Evolutionary conservation across 148 eudicot genomes (phyloP).

Genomic region (Silene latifolia): DNA sequence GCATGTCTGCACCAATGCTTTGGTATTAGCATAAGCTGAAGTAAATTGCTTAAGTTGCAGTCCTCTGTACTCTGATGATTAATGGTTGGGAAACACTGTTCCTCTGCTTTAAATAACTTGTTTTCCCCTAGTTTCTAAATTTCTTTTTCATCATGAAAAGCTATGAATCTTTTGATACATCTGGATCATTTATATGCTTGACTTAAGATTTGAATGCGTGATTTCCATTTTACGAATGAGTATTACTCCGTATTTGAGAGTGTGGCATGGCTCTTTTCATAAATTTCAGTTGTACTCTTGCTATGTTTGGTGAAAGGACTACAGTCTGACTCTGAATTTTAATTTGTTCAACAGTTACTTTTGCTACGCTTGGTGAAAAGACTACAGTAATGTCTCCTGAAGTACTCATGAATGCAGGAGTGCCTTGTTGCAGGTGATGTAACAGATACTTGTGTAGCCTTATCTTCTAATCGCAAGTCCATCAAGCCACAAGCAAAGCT

Average conservation of each 20-base stretch:
- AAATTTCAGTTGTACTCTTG: too few relatives aligned
- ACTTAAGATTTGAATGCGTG: not conserved
- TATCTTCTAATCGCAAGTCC: not conserved
- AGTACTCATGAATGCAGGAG: slow-evolving; percentile 79
- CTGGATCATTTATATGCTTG: not conserved
- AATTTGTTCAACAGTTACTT: slow-evolving; percentile 60
- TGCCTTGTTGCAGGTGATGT: slow-evolving; percentile 96
- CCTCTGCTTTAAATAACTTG: not conserved
- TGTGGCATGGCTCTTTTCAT: not conserved
- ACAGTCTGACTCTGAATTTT: slow-evolving; percentile 7
- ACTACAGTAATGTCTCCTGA: slow-evolving; percentile 99
- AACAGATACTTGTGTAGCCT: not conserved
- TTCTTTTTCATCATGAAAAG: not conserved
- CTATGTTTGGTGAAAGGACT: not conserved
- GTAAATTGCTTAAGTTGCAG: too few relatives aligned
- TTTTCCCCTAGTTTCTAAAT: not conserved
- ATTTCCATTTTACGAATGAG: not conserved
- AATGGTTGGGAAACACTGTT: not conserved
- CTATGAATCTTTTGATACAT: not conserved
- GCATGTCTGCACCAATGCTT: not conserved
- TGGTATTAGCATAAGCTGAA: too few relatives aligned
- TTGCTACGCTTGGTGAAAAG: slow-evolving; percentile 87
- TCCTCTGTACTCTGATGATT: too few relatives aligned
- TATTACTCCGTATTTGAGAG: not conserved
- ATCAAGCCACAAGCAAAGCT: not conserved